Base-by-base conservation (phyloP, 352 stramenopile genomes). In the Phytophthora syringae region DNA sequence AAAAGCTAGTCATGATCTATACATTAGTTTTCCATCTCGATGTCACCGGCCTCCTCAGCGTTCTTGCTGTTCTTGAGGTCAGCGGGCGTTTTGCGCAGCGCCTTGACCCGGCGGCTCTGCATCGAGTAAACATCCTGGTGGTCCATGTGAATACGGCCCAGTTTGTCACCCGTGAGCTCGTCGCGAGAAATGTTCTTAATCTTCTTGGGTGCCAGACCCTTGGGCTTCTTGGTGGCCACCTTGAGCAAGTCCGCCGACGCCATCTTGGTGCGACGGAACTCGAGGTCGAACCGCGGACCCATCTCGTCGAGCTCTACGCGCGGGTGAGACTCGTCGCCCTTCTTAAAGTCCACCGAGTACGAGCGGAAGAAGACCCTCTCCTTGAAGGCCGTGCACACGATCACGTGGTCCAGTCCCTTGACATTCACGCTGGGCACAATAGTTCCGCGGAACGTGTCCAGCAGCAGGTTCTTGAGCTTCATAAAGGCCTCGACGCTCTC, bases 381-480 rank as follows among this genome's bases (percentile, higher is more conserved):
- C 62, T 97, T 96, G 49, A 87, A 94, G 20, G 94, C 92, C 44
- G 97, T 99, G 79, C 97, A 99, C 51, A 99, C 93, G 57, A 99
- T 98, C 7, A 98, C 83, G 76, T 99, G 96, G 84, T 99, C 97
- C 32, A 99, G 74, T 6, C 97, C 97, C 71, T 94, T 98, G 57
- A 99, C 83, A 59, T 98, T 94, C 22, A 99, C 82, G 43, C 90
- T 96, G 40, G 97, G 82, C n/a, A 99, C 94, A 66, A 98, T 85
- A 52, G 98, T 97, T 45, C 97, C 98, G 44, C 97, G 92, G 81
- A 99, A 99, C 62, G 98, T 97, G 76, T 99, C 98, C 44, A 98
- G 84, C 48, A 97, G 78, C 34, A 97, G 52, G 65, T 98, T 99
- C 76, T 98, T 97, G 47, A 99, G 82, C 68, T 98, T 97, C 68